Evolutionary conservation across 805 yeast species (phyloP).

Genomic region (Candida nonsorbophila): DNA sequence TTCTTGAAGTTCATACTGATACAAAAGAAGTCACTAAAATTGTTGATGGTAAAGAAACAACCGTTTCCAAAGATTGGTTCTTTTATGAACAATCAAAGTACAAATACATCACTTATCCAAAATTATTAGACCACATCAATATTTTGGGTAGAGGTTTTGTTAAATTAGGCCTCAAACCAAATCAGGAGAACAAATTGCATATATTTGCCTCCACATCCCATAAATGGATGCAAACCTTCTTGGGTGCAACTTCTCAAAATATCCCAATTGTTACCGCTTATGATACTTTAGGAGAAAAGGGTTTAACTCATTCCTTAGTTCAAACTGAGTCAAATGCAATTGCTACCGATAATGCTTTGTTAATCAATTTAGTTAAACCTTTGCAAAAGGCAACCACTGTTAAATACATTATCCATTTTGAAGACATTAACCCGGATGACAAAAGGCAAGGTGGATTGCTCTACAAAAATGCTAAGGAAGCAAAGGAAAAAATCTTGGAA

Average conservation of each 20-base stretch:
- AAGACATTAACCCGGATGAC: conserved; percentile 55
- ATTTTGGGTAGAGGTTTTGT: conserved; percentile 71
- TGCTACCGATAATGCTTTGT: conserved; percentile 76
- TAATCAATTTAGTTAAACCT: conserved; percentile 65
- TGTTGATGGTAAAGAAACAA: conserved; percentile 67
- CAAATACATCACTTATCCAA: conserved; percentile 55
- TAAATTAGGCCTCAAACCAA: conserved; percentile 64
- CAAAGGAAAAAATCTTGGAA: conserved; percentile 53
- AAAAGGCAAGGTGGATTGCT: conserved; percentile 58
- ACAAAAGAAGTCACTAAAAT: conserved; percentile 66
- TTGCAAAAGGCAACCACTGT: conserved; percentile 56
- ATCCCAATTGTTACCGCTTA: conserved; percentile 94
- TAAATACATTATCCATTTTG: conserved; percentile 68
- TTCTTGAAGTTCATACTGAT: conserved; percentile 71
- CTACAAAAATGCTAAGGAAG: conserved; percentile 52
- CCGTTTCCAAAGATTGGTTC: conserved; percentile 82
- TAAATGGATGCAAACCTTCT: conserved; percentile 84
- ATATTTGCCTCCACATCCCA: conserved; percentile 85
- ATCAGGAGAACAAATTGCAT: conserved; percentile 60
- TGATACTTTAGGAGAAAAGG: conserved; percentile 88
- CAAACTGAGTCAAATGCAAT: conserved; percentile 78
- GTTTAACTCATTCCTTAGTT: conserved; percentile 77
- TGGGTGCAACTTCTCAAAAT: conserved; percentile 72
- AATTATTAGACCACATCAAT: conserved; percentile 46
- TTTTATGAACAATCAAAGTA: conserved; percentile 77